A percentile compares a stretch with the other conserved stretches of the same genome.
Conservation (phyloP, 768 basidiomycete genomes). For the Holtermanniella nyarrowii region DNA sequence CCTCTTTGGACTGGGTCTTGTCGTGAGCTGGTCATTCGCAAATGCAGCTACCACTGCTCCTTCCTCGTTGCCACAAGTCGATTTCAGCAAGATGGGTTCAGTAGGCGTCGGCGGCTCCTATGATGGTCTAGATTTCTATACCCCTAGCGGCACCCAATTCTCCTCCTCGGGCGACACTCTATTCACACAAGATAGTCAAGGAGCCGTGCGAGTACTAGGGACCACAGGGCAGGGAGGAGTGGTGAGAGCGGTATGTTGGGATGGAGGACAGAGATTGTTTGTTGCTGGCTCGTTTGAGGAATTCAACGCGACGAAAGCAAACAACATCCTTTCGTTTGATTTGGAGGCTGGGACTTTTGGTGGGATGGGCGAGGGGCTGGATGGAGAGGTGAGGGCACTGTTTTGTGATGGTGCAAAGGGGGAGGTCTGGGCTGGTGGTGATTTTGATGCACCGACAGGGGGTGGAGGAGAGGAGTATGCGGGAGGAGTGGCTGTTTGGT, state of each 20-base stretch:
- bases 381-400: slow-evolving; percentile 61
- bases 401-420: slow-evolving; percentile 56
- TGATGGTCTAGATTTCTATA: slow-evolving; percentile 69
- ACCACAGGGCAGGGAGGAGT: slow-evolving; percentile 70
- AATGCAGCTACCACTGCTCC: slow-evolving; percentile 28
- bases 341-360: slow-evolving; percentile 52
- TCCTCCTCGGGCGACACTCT: slow-evolving; percentile 46
- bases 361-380: slow-evolving; percentile 57
- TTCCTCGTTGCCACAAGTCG: slow-evolving; percentile 49
- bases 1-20: no score
- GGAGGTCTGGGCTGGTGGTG: slow-evolving; percentile 40
- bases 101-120: slow-evolving; percentile 84
- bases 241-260: slow-evolving; percentile 59
- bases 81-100: slow-evolving; percentile 75
- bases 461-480: no score
- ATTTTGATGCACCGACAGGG: slow-evolving; percentile 20
- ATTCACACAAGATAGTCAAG: slow-evolving; percentile 55
- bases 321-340: slow-evolving; percentile 69
- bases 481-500: slow-evolving; percentile 41
- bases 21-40: no score
- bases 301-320: slow-evolving; percentile 51
- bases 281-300: slow-evolving; percentile 75
- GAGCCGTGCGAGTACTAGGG: slow-evolving; percentile 59
- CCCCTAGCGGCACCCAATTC: slow-evolving; percentile 41
- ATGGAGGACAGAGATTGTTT: slow-evolving; percentile 48